Percentiles rank a stretch among this genome's conserved stretches.
Evolutionary conservation across 2,329 filamentous ascomycete genomes (phyloP).

Genomic region (Ceratocystiopsis sp.): DNA sequence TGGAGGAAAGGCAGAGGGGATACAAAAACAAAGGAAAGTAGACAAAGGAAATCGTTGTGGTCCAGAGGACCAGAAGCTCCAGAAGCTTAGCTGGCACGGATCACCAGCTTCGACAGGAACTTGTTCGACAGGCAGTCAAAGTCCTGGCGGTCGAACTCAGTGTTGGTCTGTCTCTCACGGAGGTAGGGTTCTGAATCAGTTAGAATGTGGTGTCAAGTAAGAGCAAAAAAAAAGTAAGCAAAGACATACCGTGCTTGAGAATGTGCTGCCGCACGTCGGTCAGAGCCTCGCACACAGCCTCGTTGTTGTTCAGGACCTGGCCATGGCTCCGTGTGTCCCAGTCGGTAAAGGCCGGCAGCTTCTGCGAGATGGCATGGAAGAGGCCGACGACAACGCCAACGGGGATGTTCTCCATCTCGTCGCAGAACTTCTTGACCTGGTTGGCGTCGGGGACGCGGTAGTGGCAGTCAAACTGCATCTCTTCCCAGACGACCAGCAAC

Average conservation of each 20-base stretch:
- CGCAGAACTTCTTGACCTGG: slow-evolving; percentile 86
- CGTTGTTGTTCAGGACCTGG: slow-evolving; percentile 77
- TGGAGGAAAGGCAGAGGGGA: no score
- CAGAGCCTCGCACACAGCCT: slow-evolving; percentile 86
- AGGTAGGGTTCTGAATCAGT: slow-evolving; percentile 64
- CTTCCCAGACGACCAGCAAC: slow-evolving; percentile 86
- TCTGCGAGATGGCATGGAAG: slow-evolving; percentile 96
- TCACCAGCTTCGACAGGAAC: slow-evolving; percentile 90
- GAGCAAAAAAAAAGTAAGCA: neutral
- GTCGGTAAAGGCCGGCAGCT: slow-evolving; percentile 79
- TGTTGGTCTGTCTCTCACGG: slow-evolving; percentile 50
- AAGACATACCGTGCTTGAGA: slow-evolving; percentile 69
- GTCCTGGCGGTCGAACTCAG: slow-evolving; percentile 77
- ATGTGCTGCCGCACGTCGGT: slow-evolving; percentile 89
- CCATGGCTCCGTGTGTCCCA: slow-evolving; percentile 91
- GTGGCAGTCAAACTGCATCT: slow-evolving; percentile 97
- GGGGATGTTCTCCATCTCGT: slow-evolving; percentile 89
- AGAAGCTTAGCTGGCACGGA: slow-evolving; percentile 60
- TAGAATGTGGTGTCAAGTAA: neutral
- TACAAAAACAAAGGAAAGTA: slow-evolving; percentile 5
- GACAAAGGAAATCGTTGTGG: neutral
- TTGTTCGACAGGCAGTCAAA: slow-evolving; percentile 96
- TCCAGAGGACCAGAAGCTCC: slow-evolving; percentile 9
- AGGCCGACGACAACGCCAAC: slow-evolving; percentile 92
- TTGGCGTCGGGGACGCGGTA: slow-evolving; percentile 76